Evolutionary conservation across 805 yeast species (phyloP).

Genomic region (Zygosaccharomyces siamensis): DNA sequence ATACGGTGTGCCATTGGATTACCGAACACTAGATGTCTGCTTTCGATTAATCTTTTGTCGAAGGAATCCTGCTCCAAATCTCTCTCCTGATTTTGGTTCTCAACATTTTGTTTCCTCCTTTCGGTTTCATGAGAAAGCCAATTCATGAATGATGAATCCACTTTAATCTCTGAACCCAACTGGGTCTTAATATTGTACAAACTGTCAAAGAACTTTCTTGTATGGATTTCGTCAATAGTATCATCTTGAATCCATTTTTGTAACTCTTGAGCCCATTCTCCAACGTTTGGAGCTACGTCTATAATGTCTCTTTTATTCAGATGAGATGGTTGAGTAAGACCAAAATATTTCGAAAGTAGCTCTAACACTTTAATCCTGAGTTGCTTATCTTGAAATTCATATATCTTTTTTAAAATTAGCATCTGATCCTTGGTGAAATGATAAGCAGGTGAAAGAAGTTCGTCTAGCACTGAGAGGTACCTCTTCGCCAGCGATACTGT

Average conservation of each 20-base stretch:
- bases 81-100: slow-evolving; percentile 26
- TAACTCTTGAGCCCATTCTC: slow-evolving; percentile 29
- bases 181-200: slow-evolving; percentile 36
- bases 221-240: slow-evolving; percentile 37
- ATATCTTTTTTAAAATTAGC: slow-evolving; percentile 18
- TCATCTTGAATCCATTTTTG: slow-evolving; percentile 25
- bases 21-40: slow-evolving; percentile 70
- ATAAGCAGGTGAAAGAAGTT: slow-evolving; percentile 18
- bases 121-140: slow-evolving; percentile 57
- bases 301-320: slow-evolving; percentile 14
- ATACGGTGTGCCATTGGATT: slow-evolving; percentile 62
- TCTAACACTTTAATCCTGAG: slow-evolving; percentile 30
- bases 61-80: slow-evolving; percentile 34
- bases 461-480: slow-evolving; percentile 29
- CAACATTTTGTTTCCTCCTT: slow-evolving; percentile 25
- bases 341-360: slow-evolving; percentile 22
- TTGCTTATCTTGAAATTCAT: slow-evolving; percentile 20
- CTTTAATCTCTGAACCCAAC: slow-evolving; percentile 31
- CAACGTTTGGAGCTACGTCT: slow-evolving; percentile 11
- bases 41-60: slow-evolving; percentile 40
- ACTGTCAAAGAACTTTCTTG: slow-evolving; percentile 41
- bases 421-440: slow-evolving; percentile 14
- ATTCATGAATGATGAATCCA: slow-evolving; percentile 44
- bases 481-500: slow-evolving; percentile 21
- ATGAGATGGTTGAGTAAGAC: slow-evolving; percentile 4